Evolutionary conservation across 179 eudicot species (phyloP), one percentile per base, ranked within the genome.

Genomic region (Dionaea muscipula): DNA sequence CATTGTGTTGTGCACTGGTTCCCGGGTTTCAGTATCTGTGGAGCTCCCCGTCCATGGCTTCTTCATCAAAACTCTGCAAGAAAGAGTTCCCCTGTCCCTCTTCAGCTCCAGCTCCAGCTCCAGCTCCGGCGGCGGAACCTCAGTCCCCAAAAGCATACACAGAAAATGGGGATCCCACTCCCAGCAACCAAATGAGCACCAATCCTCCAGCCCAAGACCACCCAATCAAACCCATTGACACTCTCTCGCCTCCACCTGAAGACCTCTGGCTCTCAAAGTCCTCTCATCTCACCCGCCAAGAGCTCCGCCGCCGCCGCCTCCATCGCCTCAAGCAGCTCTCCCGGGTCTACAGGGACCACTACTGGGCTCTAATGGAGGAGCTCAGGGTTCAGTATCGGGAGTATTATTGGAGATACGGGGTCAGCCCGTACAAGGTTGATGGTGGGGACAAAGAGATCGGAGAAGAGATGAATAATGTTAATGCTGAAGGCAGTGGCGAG

Each of bases 361-460:
- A 68, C 60, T 78, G 83, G 83, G 68, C 73, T 28, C 10, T 62
- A 0, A 72, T 72, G 83, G 83, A 78, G 51, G 72, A 72, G 39
- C 57, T 78, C 6, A 66, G 66, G 65, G 65, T 18, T 43, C 67
- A 67, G 48, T 53, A 69, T 17, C 56, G 76, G 18, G 67, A 64
- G 13, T 78, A 75, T 47, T 71, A 72, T 22, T 78, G 83, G 83
- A 67, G 64, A 45, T 75, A 63, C 51, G 83, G 83, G 0, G 10
- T 72, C 11, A 69, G 72, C 23, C 83, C 83, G 9, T 64, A 35
- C 61, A 64, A 65, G 44, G 69, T 54, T 17, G 68, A 47, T 0
- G 65, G 61, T 35, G 67, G 24, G 12, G 67, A 38, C 14, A 51
- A 17, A 18, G 71, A 54, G 23, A 51, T n/a, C n/a, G n/a, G 22